Evolutionary conservation across 768 basidiomycete species (phyloP).

Genomic region (Kwoniella dendrophila): DNA sequence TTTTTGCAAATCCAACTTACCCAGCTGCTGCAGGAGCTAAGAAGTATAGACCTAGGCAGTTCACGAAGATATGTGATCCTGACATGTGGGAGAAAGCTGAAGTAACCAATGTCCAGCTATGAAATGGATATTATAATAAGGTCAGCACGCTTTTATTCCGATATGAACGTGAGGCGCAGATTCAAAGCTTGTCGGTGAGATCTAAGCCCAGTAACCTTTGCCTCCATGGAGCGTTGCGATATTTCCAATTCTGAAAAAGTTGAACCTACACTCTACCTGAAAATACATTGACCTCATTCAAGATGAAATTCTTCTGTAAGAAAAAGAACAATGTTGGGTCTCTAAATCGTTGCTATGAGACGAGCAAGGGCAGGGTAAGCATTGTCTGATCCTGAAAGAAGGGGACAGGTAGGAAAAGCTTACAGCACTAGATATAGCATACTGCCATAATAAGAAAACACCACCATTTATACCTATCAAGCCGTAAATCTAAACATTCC

Average conservation of each 20-base stretch:
- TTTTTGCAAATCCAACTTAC: conserved; percentile 24
- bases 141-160: not conserved
- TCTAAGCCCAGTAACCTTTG: too few relatives aligned
- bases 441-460: conserved; percentile 53
- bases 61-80: conserved; percentile 52
- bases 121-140: not conserved
- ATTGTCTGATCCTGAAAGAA: not conserved
- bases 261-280: conserved; percentile 50
- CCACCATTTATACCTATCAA: conserved; percentile 50
- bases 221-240: too few relatives aligned
- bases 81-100: conserved; percentile 50
- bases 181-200: too few relatives aligned
- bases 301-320: conserved; percentile 51
- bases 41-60: conserved; percentile 53
- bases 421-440: conserved; percentile 42
- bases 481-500: conserved; percentile 31
- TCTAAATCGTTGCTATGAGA: conserved; percentile 42
- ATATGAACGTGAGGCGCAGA: not conserved
- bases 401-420: conserved; percentile 13
- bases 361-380: not conserved
- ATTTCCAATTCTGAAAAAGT: too few relatives aligned
- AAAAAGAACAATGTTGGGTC: conserved; percentile 50
- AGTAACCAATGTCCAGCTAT: conserved; percentile 52
- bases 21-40: conserved; percentile 47
- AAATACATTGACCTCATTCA: conserved; percentile 50